Base-by-base conservation (phyloP, 1,139 yeast species). In the Meyerozyma athensensis region DNA sequence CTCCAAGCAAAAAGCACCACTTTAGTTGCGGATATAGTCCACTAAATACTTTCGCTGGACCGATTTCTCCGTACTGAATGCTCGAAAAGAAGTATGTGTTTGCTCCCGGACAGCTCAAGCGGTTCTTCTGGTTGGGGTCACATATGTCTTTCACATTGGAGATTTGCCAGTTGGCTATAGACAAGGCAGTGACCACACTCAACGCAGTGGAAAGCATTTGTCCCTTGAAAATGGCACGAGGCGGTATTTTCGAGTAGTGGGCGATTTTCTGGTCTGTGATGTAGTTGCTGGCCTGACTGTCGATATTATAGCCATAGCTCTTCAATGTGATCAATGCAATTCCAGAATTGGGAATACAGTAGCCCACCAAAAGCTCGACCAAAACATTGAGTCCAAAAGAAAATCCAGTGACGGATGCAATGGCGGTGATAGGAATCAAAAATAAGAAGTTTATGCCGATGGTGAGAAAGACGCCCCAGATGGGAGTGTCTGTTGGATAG, bases 401-500 rank as follows among this genome's bases (percentile, higher is more conserved):
- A 16, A 40, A 50, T 3, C 56, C 56, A 10, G 56, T 48, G 18
- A 46, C 41, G 10, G 58, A 41, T 22, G 38, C 37, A 14, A 53
- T 35, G 10, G 46, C 31, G 7, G 52, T 45, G n/a, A 51, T 36
- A 3, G 56, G 57, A 30, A 53, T 43, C 43, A 52, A 47, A 37
- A 53, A 49, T 4, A 51, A 43, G 26, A 52, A 47, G 37, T 52
- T 53, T 39, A 53, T 48, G 7, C 44, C 56, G 26, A 53, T 28
- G 8, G 55, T 53, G 30, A 52, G 52, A 46, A 63, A 62, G 14
- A 52, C 48, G 3, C 53, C 47, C 56, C 68, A 64, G 3, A 65
- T 51, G 2, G 71, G 71, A 0, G 71, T 65, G 36, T 62, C 65
- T 1, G 58, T 49, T 0, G 70, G 71, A 39, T 58, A 65, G 22